Evolutionary conservation across 352 stramenopile species (phyloP), one percentile per base, ranked within the genome.

Genomic region (Phytophthora meadii): DNA sequence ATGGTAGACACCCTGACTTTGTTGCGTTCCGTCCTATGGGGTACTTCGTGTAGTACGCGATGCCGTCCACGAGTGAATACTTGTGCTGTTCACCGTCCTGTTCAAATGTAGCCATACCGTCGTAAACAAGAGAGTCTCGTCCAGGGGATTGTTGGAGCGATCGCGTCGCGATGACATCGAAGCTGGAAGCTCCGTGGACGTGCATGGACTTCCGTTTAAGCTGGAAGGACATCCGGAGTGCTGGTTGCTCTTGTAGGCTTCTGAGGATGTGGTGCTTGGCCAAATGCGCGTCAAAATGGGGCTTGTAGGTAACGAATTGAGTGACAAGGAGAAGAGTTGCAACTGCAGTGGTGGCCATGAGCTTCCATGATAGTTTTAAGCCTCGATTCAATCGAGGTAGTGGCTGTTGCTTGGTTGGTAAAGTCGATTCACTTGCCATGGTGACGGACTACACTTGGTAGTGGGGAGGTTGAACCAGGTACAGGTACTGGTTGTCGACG

Each of bases 201-300:
- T 67, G 61, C 63, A 79, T 81, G 11, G 68, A 58, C 32, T 72
- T 72, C 1, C 72, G 72, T 37, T 79, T 81, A 63, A 74, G 59
- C 14, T 65, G 28, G 56, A 84, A 72, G 2, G 46, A 55, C 15
- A 80, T 46, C 50, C 61, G 68, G 3, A 79, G 63, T 14, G 68
- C 47, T 0, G 62, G 54, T 37, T 57, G 47, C 19, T 47, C 22
- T 15, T 76, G 61, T 0, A 81, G 59, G 11, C 47, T 54, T 2
- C 57, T 61, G 3, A 81, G 56, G 45, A 74, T 61, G 17, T 57
- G 69, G 27, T 81, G 63, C 50, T 81, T 75, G 28, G 73, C 40
- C 15, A 76, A 11, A 9, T 72, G 72, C 2, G 57, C 59, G 19
- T 70, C 44, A 30, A 77, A 62, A 37, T 81, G 73, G 4, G 30